These are phyloP conservation scores for Saccharum officinarum DNA, from an alignment of 176 grass and related monocot genomes.

Conservation along the genomic window DNA sequence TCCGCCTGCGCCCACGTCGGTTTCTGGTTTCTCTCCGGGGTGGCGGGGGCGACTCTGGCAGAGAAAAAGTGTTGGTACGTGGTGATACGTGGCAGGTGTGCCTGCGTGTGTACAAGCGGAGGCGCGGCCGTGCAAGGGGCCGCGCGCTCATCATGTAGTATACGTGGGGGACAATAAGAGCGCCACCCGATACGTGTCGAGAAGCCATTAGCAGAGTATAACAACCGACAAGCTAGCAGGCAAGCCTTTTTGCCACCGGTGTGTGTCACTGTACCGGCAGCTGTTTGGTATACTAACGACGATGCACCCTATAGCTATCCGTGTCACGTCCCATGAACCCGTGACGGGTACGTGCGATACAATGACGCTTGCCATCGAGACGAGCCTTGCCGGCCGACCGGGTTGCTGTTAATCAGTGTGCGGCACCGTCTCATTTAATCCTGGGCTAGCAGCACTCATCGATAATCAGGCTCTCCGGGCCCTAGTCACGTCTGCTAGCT, in stretches of 20 bases:
- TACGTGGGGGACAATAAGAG: background rate
- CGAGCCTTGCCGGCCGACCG: background rate
- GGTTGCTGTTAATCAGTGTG: background rate
- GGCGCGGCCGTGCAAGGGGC: background rate
- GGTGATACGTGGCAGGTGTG: background rate
- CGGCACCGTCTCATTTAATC: slow-evolving; percentile 33
- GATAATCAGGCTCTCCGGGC: background rate
- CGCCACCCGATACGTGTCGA: background rate
- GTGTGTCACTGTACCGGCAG: background rate
- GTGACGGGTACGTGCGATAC: background rate
- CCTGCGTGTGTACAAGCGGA: background rate
- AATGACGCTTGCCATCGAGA: background rate
- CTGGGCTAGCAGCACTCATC: background rate
- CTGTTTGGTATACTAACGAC: background rate
- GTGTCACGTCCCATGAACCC: background rate
- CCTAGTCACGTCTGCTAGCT: background rate
- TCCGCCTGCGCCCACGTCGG: background rate
- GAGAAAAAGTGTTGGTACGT: background rate
- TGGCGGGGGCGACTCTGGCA: background rate
- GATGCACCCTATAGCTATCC: background rate
- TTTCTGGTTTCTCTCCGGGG: background rate
- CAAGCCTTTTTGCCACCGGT: background rate
- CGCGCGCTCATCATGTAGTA: background rate
- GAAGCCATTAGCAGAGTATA: background rate
- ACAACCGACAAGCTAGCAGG: background rate